A percentile compares a stretch with the other conserved stretches of the same genome.
Evolutionary conservation across 352 stramenopile species (phyloP).

Genomic region (Phytophthora vignae): DNA sequence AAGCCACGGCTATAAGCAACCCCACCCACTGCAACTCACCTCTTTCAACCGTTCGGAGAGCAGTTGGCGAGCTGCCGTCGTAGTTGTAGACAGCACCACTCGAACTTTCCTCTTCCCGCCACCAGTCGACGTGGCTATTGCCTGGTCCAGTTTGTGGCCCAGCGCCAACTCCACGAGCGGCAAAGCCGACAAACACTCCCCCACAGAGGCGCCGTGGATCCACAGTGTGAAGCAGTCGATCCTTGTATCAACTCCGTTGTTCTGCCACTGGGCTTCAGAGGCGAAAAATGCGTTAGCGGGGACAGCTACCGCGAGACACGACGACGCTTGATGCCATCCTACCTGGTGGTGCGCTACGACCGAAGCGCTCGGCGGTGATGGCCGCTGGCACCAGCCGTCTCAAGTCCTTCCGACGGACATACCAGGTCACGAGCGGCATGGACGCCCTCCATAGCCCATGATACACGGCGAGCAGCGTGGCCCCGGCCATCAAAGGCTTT

Average conservation of each 20-base stretch:
- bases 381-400: conserved; percentile 38
- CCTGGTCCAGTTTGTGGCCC: conserved; percentile 17
- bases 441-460: conserved; percentile 57
- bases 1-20: neutral
- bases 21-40: conserved; percentile 1
- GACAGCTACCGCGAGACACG: neutral
- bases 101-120: conserved; percentile 31
- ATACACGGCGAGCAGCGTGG: conserved; percentile 47
- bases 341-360: conserved; percentile 48
- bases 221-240: conserved; percentile 52
- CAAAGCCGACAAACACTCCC: conserved; percentile 74
- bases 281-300: conserved; percentile 1
- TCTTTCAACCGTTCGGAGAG: conserved; percentile 30
- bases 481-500: conserved; percentile 16
- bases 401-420: conserved; percentile 62
- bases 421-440: conserved; percentile 63
- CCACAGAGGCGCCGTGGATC: conserved; percentile 82
- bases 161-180: conserved; percentile 67
- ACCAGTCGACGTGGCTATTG: conserved; percentile 9
- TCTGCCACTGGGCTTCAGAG: conserved; percentile 28
- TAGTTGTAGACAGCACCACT: conserved; percentile 79
- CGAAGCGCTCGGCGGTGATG: conserved; percentile 66
- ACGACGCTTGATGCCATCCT: neutral
- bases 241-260: neutral
- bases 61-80: conserved; percentile 60